Percentiles rank a stretch among this genome's conserved stretches.
phyloP scores from a whole-genome alignment of 768 basidiomycete species.

The Boletus patriciae region DNA sequence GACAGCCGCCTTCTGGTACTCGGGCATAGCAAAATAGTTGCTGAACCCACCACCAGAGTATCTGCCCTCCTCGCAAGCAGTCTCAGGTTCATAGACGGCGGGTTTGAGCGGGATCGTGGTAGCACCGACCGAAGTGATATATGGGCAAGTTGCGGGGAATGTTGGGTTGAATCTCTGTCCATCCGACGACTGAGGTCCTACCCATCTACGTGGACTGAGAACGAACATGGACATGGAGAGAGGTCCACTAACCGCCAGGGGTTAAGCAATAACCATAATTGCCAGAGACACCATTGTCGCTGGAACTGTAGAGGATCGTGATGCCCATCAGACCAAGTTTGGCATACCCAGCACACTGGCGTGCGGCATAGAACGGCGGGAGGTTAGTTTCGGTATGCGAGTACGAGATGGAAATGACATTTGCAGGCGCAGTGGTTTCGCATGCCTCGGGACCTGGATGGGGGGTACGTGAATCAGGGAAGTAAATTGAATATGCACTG shows the following conservation, averaged over 20 bases:
- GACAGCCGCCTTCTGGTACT: constrained; percentile 40
- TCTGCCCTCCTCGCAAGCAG: constrained; percentile 31
- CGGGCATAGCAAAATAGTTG: constrained; percentile 43
- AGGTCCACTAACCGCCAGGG: constrained; percentile 21
- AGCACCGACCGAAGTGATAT: constrained; percentile 49
- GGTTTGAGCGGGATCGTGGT: constrained; percentile 42
- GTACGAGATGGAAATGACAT: constrained; percentile 46
- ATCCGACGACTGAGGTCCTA: constrained; percentile 26
- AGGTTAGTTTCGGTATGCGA: constrained; percentile 37
- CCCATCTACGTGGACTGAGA: not conserved
- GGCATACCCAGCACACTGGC: constrained; percentile 45
- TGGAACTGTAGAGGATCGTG: constrained; percentile 46
- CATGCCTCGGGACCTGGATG: constrained; percentile 35
- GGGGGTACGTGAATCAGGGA: not conserved
- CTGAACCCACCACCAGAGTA: constrained; percentile 38
- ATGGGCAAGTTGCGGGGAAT: too few relatives aligned
- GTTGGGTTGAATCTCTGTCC: constrained; percentile 41
- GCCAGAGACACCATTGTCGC: constrained; percentile 47
- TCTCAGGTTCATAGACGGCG: constrained; percentile 30
- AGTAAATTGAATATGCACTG: not conserved
- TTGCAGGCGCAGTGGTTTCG: constrained; percentile 35
- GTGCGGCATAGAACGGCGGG: constrained; percentile 38
- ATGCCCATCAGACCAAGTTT: constrained; percentile 44
- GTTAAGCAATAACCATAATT: constrained; percentile 14
- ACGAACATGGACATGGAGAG: not conserved